Base-by-base conservation (phyloP, 352 stramenopile species). In the Pythium dissimile region DNA sequence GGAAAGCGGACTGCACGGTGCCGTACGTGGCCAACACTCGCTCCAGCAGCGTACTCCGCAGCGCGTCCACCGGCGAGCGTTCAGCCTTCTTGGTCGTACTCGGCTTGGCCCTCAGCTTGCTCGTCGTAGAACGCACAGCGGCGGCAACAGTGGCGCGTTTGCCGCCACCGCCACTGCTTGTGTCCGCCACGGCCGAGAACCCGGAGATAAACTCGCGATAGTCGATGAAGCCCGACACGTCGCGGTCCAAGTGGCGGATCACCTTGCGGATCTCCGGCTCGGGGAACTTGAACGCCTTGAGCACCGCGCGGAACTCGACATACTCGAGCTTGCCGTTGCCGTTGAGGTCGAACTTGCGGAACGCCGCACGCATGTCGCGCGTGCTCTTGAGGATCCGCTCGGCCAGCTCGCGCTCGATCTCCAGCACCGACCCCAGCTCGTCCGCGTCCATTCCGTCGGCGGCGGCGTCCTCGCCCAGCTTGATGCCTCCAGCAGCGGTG, bases 211-310 rank as follows among this genome's bases (percentile, higher is more conserved):
- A 89, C 47, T 85, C 69, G 28, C 80, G 79, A 51, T 89, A 89
- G 58, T 89, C 80, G 42, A 89, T 89, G 21, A 75, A 89, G 0
- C 80, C 80, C 0, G 75, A 88, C 11, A 89, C 80, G 23, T 84
- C 64, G 10, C 57, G 62, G 56, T 89, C 80, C 24, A 89, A 45
- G 41, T 88, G 80, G 13, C 80, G 77, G 63, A 89, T 88, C 28
- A 89, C 77, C 54, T 84, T 84, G 34, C 75, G 75, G 23, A 89
- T 89, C 42, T 89, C 80, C 23, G 70, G 61, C 42, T 89, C 80
- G 0, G 71, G 66, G 18, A 89, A 72, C 16, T 75, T 72, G 48
- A 86, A 88, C 1, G 62, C 57, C 52, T 84, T 84, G 21, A 89
- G 64, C 13, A 89, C 80, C 31, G 65, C 62, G 6, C 80, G 75